These are phyloP conservation scores for Saccharomycopsis microspora DNA, from an alignment of 805 yeast species.

Conservation along the genomic window DNA sequence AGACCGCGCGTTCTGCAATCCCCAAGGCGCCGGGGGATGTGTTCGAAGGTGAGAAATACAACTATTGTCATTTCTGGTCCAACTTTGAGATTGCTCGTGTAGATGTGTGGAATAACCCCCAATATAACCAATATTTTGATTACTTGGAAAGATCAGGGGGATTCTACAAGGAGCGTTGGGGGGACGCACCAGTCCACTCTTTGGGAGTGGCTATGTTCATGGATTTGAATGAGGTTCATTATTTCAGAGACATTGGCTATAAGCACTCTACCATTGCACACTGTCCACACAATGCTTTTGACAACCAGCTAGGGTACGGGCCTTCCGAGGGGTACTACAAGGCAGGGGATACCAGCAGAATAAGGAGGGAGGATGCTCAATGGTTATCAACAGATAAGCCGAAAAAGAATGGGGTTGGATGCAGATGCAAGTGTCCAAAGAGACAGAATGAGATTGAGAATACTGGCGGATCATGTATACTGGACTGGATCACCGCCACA, in stretches of 20 bases:
- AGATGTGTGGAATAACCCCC: constrained; percentile 54
- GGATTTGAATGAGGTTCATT: constrained; percentile 63
- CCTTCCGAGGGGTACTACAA: constrained; percentile 25
- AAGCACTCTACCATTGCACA: constrained; percentile 71
- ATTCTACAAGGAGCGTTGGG: constrained; percentile 90
- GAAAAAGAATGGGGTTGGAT: constrained; percentile 52
- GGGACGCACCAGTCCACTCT: constrained; percentile 93
- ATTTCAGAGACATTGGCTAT: constrained; percentile 89
- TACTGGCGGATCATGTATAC: constrained; percentile 37
- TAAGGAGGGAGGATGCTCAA: constrained; percentile 25
- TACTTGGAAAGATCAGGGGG: constrained; percentile 68
- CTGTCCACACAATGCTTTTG: constrained; percentile 63
- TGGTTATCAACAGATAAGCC: constrained; percentile 25
- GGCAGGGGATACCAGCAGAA: constrained; percentile 21
- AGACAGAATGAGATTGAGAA: constrained; percentile 46
- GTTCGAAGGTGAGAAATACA: constrained; percentile 58
- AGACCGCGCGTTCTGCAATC: constrained; percentile 25
- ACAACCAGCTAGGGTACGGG: constrained; percentile 36
- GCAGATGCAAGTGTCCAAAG: constrained; percentile 73
- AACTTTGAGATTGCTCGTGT: constrained; percentile 86
- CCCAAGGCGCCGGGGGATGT: constrained; percentile 36
- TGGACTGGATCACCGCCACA: constrained; percentile 32
- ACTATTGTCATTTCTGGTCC: constrained; percentile 84
- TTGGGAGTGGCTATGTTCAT: constrained; percentile 73
- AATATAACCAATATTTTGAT: constrained; percentile 58